These are phyloP conservation scores for Erythrobasidium yunnanense DNA, from an alignment of 768 basidiomycete genomes.

Conservation along the genomic window DNA sequence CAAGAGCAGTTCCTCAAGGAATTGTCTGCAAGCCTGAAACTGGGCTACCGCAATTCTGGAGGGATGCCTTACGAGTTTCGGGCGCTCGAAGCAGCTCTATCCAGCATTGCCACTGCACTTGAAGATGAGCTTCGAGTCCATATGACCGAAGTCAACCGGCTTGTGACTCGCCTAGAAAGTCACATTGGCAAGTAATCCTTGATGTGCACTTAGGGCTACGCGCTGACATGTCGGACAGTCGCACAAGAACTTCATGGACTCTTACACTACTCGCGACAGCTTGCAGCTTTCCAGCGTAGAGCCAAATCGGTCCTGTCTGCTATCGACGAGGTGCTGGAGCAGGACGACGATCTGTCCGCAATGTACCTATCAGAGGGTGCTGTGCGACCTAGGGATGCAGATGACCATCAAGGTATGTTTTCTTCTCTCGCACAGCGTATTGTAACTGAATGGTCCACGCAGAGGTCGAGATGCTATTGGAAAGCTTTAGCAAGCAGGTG, in stretches of 20 bases:
- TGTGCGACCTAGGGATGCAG: conserved; percentile 51
- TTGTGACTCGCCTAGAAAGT: conserved; percentile 85
- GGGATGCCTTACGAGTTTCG: conserved; percentile 83
- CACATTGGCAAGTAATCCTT: conserved; percentile 52
- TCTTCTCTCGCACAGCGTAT: background rate
- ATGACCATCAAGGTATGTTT: conserved; percentile 58
- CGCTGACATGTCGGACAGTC: conserved; percentile 54
- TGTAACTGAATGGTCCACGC: background rate
- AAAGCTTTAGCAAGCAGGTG: conserved; percentile 72
- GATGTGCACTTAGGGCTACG: too few relatives aligned
- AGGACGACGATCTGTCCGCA: conserved; percentile 85
- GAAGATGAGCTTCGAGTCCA: conserved; percentile 96
- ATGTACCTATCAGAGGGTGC: conserved; percentile 88
- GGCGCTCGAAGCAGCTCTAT: conserved; percentile 81
- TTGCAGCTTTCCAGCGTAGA: conserved; percentile 80
- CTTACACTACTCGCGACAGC: conserved; percentile 78
- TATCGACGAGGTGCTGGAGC: conserved; percentile 73
- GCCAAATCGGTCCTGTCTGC: conserved; percentile 78
- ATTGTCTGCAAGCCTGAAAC: conserved; percentile 40
- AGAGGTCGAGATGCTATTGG: conserved; percentile 82
- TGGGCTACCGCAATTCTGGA: conserved; percentile 4
- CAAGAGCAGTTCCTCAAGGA: conserved; percentile 82
- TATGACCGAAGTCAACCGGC: conserved; percentile 73
- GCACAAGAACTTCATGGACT: conserved; percentile 61
- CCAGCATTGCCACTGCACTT: conserved; percentile 80